These are phyloP conservation scores for Cercophora sp. DNA, from an alignment of 495 filamentous ascomycete species.

Conservation along the genomic window DNA sequence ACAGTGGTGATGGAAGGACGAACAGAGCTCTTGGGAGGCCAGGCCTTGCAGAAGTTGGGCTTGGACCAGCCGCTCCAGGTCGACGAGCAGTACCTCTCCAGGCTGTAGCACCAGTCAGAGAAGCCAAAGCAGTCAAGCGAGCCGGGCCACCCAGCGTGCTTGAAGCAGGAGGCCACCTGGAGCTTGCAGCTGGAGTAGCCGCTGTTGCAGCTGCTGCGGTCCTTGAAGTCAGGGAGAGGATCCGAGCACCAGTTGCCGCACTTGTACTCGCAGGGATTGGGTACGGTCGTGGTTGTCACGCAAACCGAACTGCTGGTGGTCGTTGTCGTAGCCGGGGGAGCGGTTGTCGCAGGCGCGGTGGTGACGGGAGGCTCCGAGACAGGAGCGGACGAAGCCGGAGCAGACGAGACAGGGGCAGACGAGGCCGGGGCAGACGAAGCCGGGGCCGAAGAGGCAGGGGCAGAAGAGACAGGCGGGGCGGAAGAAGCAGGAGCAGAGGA, in stretches of 20 bases:
- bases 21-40: slow-evolving; percentile 29
- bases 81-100: slow-evolving; percentile 37
- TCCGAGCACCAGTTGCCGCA: slow-evolving; percentile 49
- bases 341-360: slow-evolving; percentile 19
- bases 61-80: slow-evolving; percentile 20
- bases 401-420: slow-evolving; percentile 11
- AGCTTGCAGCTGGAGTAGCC: slow-evolving; percentile 37
- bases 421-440: slow-evolving; percentile 8
- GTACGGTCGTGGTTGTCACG: slow-evolving; percentile 36
- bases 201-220: slow-evolving; percentile 30
- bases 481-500: neutral
- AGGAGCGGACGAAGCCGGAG: slow-evolving; percentile 19
- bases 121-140: slow-evolving; percentile 43
- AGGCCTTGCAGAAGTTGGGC: slow-evolving; percentile 33
- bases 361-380: slow-evolving; percentile 26
- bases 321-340: slow-evolving; percentile 11
- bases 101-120: slow-evolving; percentile 37
- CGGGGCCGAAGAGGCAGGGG: neutral
- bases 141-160: slow-evolving; percentile 43
- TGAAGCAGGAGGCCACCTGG: slow-evolving; percentile 46
- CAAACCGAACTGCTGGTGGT: slow-evolving; percentile 39
- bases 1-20: slow-evolving; percentile 24
- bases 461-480: neutral
- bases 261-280: slow-evolving; percentile 46
- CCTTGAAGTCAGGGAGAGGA: slow-evolving; percentile 43